A percentile compares a stretch with the other conserved stretches of the same genome.
phyloP scores from a whole-genome alignment of 164 flowering plant genomes.

The Litsea cubeba region DNA sequence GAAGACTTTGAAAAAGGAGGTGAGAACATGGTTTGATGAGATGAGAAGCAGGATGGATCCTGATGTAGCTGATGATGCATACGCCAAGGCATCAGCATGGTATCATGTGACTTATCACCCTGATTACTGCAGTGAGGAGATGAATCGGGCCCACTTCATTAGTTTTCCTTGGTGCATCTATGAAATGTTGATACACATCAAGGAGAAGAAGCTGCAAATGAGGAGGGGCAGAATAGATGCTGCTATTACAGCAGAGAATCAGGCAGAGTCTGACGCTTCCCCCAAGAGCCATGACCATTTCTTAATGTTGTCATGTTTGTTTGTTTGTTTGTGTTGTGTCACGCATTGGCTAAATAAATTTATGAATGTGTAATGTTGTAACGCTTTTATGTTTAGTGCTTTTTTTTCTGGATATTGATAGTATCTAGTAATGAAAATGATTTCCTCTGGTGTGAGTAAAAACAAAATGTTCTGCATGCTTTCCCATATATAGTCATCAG shows the following conservation, averaged over 20 bases:
- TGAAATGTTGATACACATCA: constrained; percentile 65
- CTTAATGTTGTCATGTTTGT: background rate
- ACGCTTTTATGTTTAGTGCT: no score
- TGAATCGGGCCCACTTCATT: constrained; percentile 54
- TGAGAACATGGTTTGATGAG: constrained; percentile 55
- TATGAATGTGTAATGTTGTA: no score
- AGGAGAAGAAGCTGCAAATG: constrained; percentile 15
- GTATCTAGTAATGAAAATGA: no score
- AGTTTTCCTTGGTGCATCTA: constrained; percentile 91
- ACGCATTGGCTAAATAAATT: background rate
- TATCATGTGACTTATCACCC: constrained; percentile 83
- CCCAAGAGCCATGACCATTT: background rate
- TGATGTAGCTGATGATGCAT: constrained; percentile 20
- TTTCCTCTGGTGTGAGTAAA: no score
- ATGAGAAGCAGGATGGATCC: constrained; percentile 6
- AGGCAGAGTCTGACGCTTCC: background rate
- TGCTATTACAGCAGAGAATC: background rate
- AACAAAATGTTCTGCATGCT: no score
- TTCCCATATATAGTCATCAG: no score
- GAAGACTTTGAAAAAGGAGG: constrained; percentile 66
- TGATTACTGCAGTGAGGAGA: constrained; percentile 45
- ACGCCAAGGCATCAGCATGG: constrained; percentile 88
- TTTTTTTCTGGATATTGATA: no score
- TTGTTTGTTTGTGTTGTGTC: no score
- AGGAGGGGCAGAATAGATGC: background rate